Conservation (phyloP, 371 early-diverging fungal species). For the Rhizopus delemar region DNA sequence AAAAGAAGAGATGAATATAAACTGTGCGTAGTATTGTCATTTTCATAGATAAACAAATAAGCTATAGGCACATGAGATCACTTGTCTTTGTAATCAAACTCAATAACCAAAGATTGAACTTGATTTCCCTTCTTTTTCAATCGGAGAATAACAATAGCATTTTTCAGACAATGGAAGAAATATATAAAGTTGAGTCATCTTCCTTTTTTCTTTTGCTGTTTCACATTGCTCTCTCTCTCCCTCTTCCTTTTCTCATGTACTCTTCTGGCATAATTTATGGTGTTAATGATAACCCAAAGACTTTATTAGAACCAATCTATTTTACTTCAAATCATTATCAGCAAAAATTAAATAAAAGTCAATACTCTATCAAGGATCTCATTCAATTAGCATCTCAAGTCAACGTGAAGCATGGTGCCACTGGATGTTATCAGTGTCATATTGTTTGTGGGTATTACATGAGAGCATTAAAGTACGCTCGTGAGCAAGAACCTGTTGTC, state of each 20-base stretch:
- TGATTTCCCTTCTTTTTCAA: neutral
- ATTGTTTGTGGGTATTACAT: constrained; percentile 22
- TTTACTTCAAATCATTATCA: constrained; percentile 13
- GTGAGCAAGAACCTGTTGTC: constrained; percentile 16
- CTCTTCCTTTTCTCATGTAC: neutral
- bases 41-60: neutral
- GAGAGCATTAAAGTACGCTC: constrained; percentile 16
- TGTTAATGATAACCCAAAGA: neutral
- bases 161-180: too few relatives aligned
- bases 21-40: neutral
- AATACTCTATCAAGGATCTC: constrained; percentile 17
- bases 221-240: neutral
- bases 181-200: neutral
- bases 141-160: neutral
- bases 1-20: neutral
- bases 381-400: constrained; percentile 23
- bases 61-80: constrained; percentile 2
- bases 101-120: neutral
- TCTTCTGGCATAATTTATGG: too few relatives aligned
- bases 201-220: neutral
- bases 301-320: neutral
- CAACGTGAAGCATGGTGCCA: constrained; percentile 25
- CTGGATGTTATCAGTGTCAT: constrained; percentile 25
- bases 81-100: constrained; percentile 1
- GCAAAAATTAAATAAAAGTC: constrained; percentile 14